A percentile compares a stretch with the other conserved stretches of the same genome.
Conservation (phyloP, 106 monocot genomes). For the Dendrobium officinale region DNA sequence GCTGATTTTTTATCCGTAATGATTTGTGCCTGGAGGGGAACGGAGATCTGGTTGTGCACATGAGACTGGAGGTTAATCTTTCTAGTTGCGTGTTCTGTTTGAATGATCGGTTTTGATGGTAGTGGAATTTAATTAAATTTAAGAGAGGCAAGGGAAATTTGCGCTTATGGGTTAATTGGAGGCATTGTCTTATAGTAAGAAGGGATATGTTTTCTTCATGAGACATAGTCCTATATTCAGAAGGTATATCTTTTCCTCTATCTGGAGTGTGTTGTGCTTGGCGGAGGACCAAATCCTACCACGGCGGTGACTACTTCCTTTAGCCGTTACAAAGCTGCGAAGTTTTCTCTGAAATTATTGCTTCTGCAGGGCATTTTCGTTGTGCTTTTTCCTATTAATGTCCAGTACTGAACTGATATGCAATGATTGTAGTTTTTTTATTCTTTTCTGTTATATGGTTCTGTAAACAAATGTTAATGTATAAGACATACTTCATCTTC, state of each 20-base stretch:
- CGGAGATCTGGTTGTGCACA: not conserved
- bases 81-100: not conserved
- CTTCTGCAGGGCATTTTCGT: not conserved
- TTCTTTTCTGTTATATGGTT: not conserved
- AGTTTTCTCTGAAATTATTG: not conserved
- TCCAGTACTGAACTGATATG: not conserved
- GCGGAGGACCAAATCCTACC: not conserved
- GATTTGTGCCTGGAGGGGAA: not conserved
- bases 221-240: not conserved
- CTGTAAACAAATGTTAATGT: not conserved
- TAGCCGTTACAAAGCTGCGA: not conserved
- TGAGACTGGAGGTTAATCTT: not conserved
- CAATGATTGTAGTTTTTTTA: not conserved
- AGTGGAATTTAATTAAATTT: not conserved
- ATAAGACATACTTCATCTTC: not conserved
- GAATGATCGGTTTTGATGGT: conserved; percentile 1
- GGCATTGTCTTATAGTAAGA: not conserved
- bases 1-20: not conserved
- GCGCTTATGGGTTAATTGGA: not conserved
- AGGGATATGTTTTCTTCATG: not conserved
- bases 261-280: not conserved
- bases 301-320: not conserved
- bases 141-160: not conserved
- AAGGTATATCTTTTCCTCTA: not conserved
- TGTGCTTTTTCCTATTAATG: not conserved